phyloP scores from a whole-genome alignment of 2,329 filamentous ascomycete genomes.

The Beauveria pseudobassiana region DNA sequence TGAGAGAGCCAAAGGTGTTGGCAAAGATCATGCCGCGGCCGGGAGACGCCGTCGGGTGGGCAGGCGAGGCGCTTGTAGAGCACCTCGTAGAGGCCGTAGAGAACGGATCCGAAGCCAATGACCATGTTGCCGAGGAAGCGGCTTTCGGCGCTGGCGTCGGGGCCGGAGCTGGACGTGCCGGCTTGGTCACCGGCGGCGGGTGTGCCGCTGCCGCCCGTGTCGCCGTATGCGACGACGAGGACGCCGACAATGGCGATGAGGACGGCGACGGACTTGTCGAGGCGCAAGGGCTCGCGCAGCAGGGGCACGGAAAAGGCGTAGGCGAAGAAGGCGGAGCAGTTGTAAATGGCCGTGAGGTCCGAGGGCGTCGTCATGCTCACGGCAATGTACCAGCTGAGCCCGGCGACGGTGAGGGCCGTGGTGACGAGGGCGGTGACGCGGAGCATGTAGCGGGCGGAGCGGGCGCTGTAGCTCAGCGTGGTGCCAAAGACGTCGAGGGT shows the following conservation, averaged over 20 bases:
- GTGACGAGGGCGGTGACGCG: slow-evolving; percentile 77
- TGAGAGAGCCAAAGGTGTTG: slow-evolving; percentile 81
- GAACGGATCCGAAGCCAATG: slow-evolving; percentile 81
- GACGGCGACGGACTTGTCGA: slow-evolving; percentile 82
- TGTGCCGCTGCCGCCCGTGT: slow-evolving; percentile 41
- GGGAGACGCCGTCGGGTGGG: slow-evolving; percentile 80
- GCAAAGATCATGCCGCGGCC: slow-evolving; percentile 94
- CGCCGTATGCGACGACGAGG: slow-evolving; percentile 91
- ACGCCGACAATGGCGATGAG: slow-evolving; percentile 82
- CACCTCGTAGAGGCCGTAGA: slow-evolving; percentile 97
- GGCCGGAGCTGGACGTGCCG: slow-evolving; percentile 21
- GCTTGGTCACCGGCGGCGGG: slow-evolving; percentile 35
- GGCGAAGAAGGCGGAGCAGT: slow-evolving; percentile 97
- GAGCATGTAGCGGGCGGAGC: slow-evolving; percentile 61
- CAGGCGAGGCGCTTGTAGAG: slow-evolving; percentile 91
- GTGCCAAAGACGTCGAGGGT: slow-evolving; percentile 57
- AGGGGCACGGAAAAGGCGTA: slow-evolving; percentile 94
- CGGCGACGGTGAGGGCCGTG: slow-evolving; percentile 78
- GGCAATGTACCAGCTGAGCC: slow-evolving; percentile 90
- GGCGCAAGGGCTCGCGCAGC: slow-evolving; percentile 72
- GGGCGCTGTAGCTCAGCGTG: slow-evolving; percentile 26
- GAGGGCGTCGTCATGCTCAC: slow-evolving; percentile 89
- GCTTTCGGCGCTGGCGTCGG: slow-evolving; percentile 44
- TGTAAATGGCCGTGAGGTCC: slow-evolving; percentile 96
- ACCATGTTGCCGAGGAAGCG: slow-evolving; percentile 80